Base-by-base conservation (phyloP, 2,329 filamentous ascomycete genomes). In the Ophiocordyceps sinensis region DNA sequence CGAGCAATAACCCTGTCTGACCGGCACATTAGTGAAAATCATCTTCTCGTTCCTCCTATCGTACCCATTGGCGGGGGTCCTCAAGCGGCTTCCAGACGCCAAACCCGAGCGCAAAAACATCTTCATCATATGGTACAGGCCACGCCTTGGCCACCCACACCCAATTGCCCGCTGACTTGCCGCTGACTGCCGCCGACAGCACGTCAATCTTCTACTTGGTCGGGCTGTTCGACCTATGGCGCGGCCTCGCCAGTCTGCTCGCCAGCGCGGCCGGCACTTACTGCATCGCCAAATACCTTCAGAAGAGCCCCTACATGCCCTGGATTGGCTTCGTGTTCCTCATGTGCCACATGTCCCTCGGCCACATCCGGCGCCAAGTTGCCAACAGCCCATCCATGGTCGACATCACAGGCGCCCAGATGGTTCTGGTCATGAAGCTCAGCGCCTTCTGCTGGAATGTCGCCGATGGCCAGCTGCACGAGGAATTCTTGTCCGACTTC, bases 401-500 rank as follows among this genome's bases (percentile, higher is more conserved):
- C 44, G 91, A 98, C 58, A 88, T 98, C 50, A 95, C 89, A 0
- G 88, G 83, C 34, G 87, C 89, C 1, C 91, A 98, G 61, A 98
- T 98, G 91, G 91, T 98, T 29, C 65, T 96, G 51, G 81, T 96
- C 47, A 98, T 98, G 86, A 98, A 98, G 62, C 76, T 98, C 30
- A 86, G 80, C 19, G 84, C 89, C 5, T 98, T 98, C 57, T 94
- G 86, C 65, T 98, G 91, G 91, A 96, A 96, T 57, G 81, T 96
- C 9, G 87, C 91, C 53, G 91, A 98, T 59, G 93, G 91, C 17
- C 78, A 81, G 44, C 70, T 94, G 17, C 79, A 85, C 3, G 77
- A 82, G 15, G 72, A 81, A 36, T 77, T 88, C 43, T 74, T 98
- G n/a, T 85, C 84, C 1, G 85, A 91, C 39, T 77, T 82, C 37